phyloP scores from a whole-genome alignment of 306 rosid species.

The Vigna reflexopilosa region DNA sequence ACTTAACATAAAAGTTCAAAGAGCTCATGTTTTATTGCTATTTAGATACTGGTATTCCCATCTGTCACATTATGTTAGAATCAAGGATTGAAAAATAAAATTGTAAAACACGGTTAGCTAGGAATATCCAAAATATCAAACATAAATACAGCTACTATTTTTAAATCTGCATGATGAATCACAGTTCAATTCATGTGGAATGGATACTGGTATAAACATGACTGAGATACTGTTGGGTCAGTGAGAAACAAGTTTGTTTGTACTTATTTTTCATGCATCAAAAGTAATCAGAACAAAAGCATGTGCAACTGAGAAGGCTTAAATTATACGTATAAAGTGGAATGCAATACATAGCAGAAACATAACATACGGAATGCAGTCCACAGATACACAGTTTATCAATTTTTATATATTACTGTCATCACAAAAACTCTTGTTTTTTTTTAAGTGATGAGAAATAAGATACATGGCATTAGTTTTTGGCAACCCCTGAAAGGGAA shows the following conservation, averaged over 20 bases:
- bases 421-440: neutral
- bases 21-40: neutral
- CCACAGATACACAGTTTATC: too few species aligned
- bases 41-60: neutral
- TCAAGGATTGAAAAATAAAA: neutral
- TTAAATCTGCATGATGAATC: neutral
- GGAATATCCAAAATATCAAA: neutral
- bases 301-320: neutral
- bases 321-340: neutral
- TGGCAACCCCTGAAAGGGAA: neutral
- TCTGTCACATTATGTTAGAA: neutral
- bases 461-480: neutral
- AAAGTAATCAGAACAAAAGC: neutral
- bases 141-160: neutral
- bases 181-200: neutral
- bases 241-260: constrained; percentile 13
- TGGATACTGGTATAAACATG: neutral
- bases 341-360: neutral
- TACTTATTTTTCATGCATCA: neutral
- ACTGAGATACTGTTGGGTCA: constrained; percentile 23
- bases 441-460: neutral
- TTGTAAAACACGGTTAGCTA: neutral
- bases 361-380: neutral
- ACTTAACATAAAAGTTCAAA: neutral
- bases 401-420: neutral